Evolutionary conservation across 2,329 filamentous ascomycete genomes (phyloP).

Genomic region (Taxawa tesnikishii): DNA sequence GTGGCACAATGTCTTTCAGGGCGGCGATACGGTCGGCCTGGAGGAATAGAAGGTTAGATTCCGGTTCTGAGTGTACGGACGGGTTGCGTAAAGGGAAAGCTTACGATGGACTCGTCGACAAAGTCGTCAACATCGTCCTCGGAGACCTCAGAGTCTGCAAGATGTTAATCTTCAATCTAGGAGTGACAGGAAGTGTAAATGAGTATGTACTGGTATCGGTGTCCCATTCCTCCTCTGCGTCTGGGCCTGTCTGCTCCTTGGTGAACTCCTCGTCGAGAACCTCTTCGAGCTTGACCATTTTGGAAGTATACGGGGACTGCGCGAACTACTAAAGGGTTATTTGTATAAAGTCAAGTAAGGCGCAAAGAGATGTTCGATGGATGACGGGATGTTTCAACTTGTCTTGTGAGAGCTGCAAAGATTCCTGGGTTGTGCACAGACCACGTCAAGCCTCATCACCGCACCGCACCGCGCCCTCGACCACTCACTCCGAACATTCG

Average conservation of each 20-base stretch:
- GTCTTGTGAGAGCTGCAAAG: no score
- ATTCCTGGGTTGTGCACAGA: no score
- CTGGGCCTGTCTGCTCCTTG: conserved; percentile 52
- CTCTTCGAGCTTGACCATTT: conserved; percentile 93
- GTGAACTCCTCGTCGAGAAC: conserved; percentile 94
- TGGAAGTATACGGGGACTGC: no score
- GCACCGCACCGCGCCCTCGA: no score
- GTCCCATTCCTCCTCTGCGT: conserved; percentile 65
- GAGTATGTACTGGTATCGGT: conserved; percentile 72
- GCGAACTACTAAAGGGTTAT: no score
- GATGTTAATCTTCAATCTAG: conserved; percentile 4
- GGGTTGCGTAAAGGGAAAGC: no score
- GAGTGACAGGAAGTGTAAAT: conserved; percentile 1
- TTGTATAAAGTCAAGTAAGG: no score
- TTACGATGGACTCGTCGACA: conserved; percentile 35
- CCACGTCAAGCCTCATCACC: no score
- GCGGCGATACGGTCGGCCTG: conserved; percentile 30
- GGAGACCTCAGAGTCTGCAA: conserved; percentile 64
- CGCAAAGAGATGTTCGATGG: no score
- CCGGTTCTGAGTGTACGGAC: no score
- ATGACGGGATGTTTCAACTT: background rate
- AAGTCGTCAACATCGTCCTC: conserved; percentile 49
- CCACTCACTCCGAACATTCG: no score
- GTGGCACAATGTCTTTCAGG: conserved; percentile 32
- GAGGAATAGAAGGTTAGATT: no score